phyloP scores from a whole-genome alignment of 2,329 filamentous ascomycete genomes.

The Colletotrichum acutatum region DNA sequence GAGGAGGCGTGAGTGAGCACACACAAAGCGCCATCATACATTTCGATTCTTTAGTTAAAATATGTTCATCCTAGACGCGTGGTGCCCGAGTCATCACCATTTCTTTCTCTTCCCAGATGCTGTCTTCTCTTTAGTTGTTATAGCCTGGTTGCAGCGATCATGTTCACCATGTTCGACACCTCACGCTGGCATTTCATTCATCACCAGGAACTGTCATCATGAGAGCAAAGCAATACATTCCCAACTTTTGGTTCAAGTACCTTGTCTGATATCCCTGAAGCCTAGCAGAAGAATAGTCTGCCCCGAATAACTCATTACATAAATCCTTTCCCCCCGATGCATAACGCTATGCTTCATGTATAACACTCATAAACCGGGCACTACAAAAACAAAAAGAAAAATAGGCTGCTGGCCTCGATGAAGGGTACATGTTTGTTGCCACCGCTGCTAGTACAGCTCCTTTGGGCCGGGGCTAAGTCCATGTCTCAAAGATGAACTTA shows the following conservation, averaged over 20 bases:
- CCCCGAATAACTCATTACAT: background rate
- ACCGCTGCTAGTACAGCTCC: background rate
- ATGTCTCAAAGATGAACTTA: background rate
- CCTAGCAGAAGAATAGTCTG: background rate
- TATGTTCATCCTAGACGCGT: background rate
- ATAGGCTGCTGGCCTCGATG: background rate
- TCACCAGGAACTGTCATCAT: background rate
- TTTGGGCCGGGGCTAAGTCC: background rate
- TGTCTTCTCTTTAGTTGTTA: background rate
- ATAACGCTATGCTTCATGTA: background rate
- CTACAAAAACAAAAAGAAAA: background rate
- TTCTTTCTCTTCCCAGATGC: background rate
- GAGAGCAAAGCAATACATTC: too few species aligned
- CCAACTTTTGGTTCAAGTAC: background rate
- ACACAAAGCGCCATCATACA: background rate
- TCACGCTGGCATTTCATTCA: background rate
- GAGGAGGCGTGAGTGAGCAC: background rate
- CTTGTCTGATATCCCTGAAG: background rate
- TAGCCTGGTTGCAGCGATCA: background rate
- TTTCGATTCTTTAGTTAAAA: background rate
- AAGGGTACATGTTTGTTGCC: background rate
- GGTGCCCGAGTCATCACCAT: too few species aligned
- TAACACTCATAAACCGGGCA: background rate
- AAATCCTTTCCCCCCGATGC: background rate
- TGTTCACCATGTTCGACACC: too few species aligned